These are phyloP conservation scores for Saccharomyces hybrid DNA, from an alignment of 1,139 yeast genomes.

Conservation along the genomic window DNA sequence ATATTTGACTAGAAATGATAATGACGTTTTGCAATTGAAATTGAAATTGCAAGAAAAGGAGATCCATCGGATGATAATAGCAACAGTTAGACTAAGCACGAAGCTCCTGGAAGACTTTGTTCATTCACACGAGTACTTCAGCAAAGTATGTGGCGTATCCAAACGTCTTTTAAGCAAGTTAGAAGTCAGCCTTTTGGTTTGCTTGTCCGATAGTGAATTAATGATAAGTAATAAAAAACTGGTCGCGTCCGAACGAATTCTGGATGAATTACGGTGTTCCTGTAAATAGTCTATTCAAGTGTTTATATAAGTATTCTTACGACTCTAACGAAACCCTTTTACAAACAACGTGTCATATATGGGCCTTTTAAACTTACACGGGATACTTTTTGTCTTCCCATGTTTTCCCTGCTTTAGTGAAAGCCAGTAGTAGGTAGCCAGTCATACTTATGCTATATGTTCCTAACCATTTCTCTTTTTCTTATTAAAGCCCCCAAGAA, in stretches of 20 bases:
- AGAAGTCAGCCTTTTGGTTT: conserved; percentile 40
- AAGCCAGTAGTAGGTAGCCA: no score
- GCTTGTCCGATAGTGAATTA: conserved; percentile 17
- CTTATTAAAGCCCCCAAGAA: not conserved
- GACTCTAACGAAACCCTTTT: no score
- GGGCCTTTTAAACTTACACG: no score
- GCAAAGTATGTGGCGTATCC: conserved; percentile 47
- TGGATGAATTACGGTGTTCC: conserved; percentile 10
- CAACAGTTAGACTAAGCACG: conserved; percentile 43
- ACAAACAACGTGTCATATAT: no score
- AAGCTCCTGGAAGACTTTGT: conserved; percentile 46
- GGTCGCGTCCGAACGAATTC: conserved; percentile 5
- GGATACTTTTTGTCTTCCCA: no score
- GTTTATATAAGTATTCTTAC: no score
- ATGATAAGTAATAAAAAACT: conserved; percentile 20
- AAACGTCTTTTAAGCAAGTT: conserved; percentile 38
- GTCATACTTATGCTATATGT: no score
- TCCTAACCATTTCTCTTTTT: not conserved
- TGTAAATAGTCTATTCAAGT: not conserved
- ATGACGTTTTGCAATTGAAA: conserved; percentile 33
- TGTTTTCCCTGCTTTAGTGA: no score
- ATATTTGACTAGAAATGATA: conserved; percentile 34
- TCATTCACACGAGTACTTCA: conserved; percentile 43
- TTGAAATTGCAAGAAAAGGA: conserved; percentile 30
- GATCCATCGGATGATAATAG: conserved; percentile 42